Evolutionary conservation across 139 green algal genomes (phyloP).

Genomic region (Picochlorum sp.): DNA sequence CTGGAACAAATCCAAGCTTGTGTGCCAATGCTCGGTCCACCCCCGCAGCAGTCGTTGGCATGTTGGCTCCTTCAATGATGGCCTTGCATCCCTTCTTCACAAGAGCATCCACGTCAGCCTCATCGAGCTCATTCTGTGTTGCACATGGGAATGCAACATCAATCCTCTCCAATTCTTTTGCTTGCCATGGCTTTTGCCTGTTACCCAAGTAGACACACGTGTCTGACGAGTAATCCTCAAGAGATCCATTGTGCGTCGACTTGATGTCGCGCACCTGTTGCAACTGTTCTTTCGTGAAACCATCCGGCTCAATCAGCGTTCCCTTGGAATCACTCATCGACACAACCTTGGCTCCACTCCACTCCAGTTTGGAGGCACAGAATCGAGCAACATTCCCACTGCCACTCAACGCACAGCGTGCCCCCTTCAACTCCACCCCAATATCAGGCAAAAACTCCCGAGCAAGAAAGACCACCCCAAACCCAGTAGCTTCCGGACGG

Average conservation of each 20-base stretch:
- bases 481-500: conserved; percentile 76
- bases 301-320: conserved; percentile 31
- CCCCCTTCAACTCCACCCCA: conserved; percentile 15
- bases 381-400: conserved; percentile 47
- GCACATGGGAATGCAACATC: conserved; percentile 75
- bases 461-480: conserved; percentile 68
- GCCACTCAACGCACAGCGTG: conserved; percentile 29
- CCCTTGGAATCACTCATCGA: conserved; percentile 50
- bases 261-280: conserved; percentile 32
- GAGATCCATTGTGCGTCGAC: conserved; percentile 9
- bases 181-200: conserved; percentile 48
- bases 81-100: conserved; percentile 47
- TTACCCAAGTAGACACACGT: conserved; percentile 45
- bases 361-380: conserved; percentile 4
- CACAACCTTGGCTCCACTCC: conserved; percentile 44
- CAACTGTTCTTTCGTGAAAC: conserved; percentile 52
- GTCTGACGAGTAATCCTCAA: conserved; percentile 15
- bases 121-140: conserved; percentile 51
- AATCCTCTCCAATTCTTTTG: conserved; percentile 21
- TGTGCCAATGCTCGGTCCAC: conserved; percentile 44
- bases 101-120: conserved; percentile 49
- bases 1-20: conserved; percentile 13
- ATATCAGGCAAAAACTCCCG: conserved; percentile 40
- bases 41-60: conserved; percentile 60
- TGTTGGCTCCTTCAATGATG: conserved; percentile 80